Base-by-base conservation (phyloP, 2,329 filamentous ascomycete genomes). In the Diaporthe helianthi region DNA sequence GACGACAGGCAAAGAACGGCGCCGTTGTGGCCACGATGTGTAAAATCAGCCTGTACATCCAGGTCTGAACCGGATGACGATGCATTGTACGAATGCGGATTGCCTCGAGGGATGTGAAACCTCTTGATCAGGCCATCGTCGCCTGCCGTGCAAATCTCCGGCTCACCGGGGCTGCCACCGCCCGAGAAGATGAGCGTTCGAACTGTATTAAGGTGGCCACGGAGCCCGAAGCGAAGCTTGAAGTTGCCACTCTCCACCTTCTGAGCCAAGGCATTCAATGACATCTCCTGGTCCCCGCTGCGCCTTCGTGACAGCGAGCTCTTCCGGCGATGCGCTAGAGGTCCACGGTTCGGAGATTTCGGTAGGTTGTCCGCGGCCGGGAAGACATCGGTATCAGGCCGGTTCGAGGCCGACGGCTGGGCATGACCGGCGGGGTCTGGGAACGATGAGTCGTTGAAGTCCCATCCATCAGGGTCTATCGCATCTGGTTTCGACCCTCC, bases 91-190 rank as follows among this genome's bases (percentile, higher is more conserved):
- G 79, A 81, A 8, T 80, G 73, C 74, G 84, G 79, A 68, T 91
- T 92, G 73, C 94, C 92, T 51, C 92, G 90, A 12, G 96, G 96
- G 71, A 99, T 94, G 75, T 97, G 94, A 90, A 97, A 99, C 65
- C 96, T 89, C 80, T 99, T 99, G 78, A 99, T 92, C 75, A 95
- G 92, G 69, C 95, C 95, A 78, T 99, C 96, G 76, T 99, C 96
- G 68, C 95, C 93, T 61, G 93, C 93, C 3, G 95, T 99, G 80
- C 95, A 98, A 66, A 99, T 95, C 79, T 99, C 96, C 1, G 96
- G 96, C 78, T 99, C 96, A 4, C 93, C 93, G 4, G 94, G 94
- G 76, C 94, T 98, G 71, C 96, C 96, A 51, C 96, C 96, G 29
- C 96, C 96, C 1, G 94, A 98, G 81, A 99, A 99, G 72, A 98